These are phyloP conservation scores for Penicillium sp. DNA, from an alignment of 2,329 filamentous ascomycete genomes.

Conservation along the genomic window DNA sequence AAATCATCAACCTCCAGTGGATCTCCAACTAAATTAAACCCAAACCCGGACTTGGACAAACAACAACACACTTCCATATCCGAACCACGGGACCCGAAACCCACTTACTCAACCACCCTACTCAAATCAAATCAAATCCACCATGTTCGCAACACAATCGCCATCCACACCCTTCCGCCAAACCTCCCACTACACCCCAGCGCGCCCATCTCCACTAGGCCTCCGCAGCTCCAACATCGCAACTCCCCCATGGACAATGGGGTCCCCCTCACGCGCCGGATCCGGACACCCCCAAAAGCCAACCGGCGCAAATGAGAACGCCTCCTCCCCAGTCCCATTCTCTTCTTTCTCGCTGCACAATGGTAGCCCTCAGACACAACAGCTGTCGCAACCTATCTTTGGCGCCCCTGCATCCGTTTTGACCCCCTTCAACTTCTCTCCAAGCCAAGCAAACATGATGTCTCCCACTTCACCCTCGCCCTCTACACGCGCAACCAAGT, in stretches of 20 bases:
- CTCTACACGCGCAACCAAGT: constrained; percentile 23
- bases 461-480: constrained; percentile 13
- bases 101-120: neutral
- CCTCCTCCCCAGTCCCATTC: constrained; percentile 11
- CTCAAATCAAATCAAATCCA: constrained; percentile 4
- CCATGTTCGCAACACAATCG: constrained; percentile 34
- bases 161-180: constrained; percentile 23
- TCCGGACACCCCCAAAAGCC: neutral
- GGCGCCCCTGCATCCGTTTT: neutral
- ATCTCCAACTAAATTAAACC: neutral
- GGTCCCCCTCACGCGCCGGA: constrained; percentile 5
- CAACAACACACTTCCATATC: constrained; percentile 19
- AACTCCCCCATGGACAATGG: constrained; percentile 24
- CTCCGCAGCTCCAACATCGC: constrained; percentile 19
- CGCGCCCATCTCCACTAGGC: constrained; percentile 27
- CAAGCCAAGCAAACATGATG: neutral
- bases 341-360: constrained; percentile 10
- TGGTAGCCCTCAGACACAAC: constrained; percentile 1
- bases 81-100: constrained; percentile 19
- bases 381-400: constrained; percentile 1
- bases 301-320: constrained; percentile 7
- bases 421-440: neutral
- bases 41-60: constrained; percentile 12
- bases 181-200: constrained; percentile 24
- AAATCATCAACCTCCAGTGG: constrained; percentile 3